phyloP scores from a whole-genome alignment of 352 stramenopile genomes.

The Phytophthora boehmeriae region DNA sequence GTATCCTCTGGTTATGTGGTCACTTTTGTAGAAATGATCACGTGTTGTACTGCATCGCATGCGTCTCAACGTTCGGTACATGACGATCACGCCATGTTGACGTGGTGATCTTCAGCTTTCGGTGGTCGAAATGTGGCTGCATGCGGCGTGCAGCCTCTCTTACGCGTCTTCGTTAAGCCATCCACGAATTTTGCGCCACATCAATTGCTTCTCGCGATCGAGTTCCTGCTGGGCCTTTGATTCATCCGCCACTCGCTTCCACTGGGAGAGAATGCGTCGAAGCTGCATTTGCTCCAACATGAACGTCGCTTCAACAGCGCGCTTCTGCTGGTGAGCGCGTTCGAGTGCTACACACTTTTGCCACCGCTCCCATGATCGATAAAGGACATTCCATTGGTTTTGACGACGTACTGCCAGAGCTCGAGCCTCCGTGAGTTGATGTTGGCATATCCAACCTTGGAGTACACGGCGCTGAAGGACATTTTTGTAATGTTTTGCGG shows the following conservation, averaged over 20 bases:
- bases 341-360: constrained; percentile 13
- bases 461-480: constrained; percentile 23
- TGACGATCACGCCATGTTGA: no score
- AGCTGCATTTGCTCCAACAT: constrained; percentile 24
- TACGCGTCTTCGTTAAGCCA: constrained; percentile 61
- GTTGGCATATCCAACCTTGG: constrained; percentile 16
- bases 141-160: not conserved
- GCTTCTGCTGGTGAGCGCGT: constrained; percentile 16
- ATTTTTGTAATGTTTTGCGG: constrained; percentile 24
- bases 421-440: constrained; percentile 21
- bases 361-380: constrained; percentile 36
- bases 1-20: no score
- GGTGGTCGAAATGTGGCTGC: no score
- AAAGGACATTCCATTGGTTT: constrained; percentile 38
- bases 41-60: no score
- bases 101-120: not conserved
- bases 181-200: constrained; percentile 66
- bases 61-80: no score
- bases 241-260: constrained; percentile 34
- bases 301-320: constrained; percentile 8
- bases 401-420: constrained; percentile 38
- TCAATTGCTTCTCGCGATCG: constrained; percentile 52
- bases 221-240: constrained; percentile 32
- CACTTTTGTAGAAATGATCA: no score
- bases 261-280: constrained; percentile 32